phyloP scores from a whole-genome alignment of 148 eudicot genomes.

The Fagopyrum homotropicum region DNA sequence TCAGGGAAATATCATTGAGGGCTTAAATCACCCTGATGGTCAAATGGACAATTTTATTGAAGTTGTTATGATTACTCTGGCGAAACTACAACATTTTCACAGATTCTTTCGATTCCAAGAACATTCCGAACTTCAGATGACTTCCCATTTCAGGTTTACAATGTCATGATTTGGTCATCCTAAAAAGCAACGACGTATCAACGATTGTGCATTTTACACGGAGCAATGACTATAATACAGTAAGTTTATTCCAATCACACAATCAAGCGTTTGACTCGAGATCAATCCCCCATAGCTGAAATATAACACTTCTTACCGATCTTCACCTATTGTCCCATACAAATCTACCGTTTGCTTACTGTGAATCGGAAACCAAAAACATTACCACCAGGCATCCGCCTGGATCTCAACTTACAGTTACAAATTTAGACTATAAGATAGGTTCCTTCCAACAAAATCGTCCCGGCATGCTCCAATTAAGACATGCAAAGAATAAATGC shows the following conservation, averaged over 20 bases:
- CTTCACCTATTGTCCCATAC: background rate
- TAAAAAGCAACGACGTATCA: background rate
- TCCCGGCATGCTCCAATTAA: conserved; percentile 33
- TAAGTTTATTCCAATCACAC: background rate
- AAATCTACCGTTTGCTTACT: background rate
- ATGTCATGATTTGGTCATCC: background rate
- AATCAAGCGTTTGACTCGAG: background rate
- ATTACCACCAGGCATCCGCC: conserved; percentile 27
- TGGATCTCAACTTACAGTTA: conserved; percentile 6
- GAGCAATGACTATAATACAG: too few species aligned
- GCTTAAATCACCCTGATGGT: background rate
- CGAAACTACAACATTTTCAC: too few species aligned
- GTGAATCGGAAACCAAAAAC: background rate
- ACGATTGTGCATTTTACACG: background rate
- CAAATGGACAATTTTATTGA: too few species aligned
- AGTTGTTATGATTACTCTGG: too few species aligned
- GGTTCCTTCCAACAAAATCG: conserved; percentile 35
- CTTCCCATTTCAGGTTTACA: background rate
- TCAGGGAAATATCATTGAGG: background rate
- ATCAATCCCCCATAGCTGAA: background rate
- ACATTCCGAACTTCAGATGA: too few species aligned
- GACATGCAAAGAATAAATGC: conserved; percentile 28
- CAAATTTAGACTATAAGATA: background rate
- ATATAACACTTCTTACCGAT: background rate
- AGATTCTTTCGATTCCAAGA: too few species aligned